A percentile compares a stretch with the other conserved stretches of the same genome.
Conservation (phyloP, 352 stramenopile genomes). For the Pythium brachiatum region DNA sequence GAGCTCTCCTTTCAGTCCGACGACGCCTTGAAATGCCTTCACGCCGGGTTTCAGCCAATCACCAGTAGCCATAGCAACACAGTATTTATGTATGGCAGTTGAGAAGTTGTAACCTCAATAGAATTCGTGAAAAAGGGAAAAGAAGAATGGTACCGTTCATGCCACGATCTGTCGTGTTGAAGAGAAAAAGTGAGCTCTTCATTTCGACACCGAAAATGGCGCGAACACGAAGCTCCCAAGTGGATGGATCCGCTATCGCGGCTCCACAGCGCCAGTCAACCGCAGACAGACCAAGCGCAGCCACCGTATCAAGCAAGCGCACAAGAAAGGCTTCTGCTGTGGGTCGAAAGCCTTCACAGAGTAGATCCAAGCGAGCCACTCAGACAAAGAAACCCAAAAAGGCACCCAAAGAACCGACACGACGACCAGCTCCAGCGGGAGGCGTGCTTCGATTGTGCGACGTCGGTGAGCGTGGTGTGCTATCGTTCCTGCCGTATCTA, state of each 20-base stretch:
- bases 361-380: background rate
- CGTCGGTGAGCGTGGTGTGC: conserved; percentile 37
- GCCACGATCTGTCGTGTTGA: no score
- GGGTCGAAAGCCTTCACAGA: background rate
- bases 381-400: background rate
- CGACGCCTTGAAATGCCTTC: background rate
- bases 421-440: background rate
- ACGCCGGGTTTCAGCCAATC: background rate
- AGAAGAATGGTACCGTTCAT: no score
- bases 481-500: conserved; percentile 51
- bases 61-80: background rate
- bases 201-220: background rate
- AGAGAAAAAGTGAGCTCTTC: background rate
- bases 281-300: background rate
- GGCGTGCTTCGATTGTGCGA: conserved; percentile 32
- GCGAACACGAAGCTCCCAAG: background rate
- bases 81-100: background rate
- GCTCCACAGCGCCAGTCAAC: background rate
- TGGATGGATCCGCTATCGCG: background rate
- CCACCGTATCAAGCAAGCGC: background rate
- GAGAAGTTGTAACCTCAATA: background rate
- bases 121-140: background rate
- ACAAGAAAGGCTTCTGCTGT: background rate
- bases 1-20: background rate
- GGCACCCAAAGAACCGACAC: background rate